Evolutionary conservation across 257 asterid genomes (phyloP).

Genomic region (Scutellaria barbata): DNA sequence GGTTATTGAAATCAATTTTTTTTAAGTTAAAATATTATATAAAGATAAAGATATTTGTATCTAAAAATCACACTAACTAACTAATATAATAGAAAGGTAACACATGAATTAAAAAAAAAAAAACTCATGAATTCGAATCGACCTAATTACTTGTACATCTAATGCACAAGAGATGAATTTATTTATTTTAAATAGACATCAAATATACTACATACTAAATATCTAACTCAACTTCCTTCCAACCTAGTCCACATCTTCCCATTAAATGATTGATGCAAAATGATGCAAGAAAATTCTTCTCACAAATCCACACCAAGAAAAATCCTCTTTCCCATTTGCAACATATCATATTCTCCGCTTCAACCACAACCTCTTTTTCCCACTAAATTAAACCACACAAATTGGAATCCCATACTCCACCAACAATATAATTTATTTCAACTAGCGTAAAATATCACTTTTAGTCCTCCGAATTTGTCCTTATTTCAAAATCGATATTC

Average conservation of each 20-base stretch:
- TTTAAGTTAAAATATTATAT: too few relatives aligned
- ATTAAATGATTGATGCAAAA: slow-evolving; percentile 38
- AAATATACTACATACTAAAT: slow-evolving; percentile 16
- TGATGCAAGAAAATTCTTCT: slow-evolving; percentile 31
- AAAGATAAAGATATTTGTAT: too few relatives aligned
- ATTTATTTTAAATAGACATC: too few relatives aligned
- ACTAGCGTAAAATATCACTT: background rate
- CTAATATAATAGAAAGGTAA: too few relatives aligned
- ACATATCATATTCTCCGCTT: slow-evolving; percentile 27
- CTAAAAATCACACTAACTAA: too few relatives aligned
- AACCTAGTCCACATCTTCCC: slow-evolving; percentile 37
- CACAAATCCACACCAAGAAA: slow-evolving; percentile 42
- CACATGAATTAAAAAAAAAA: too few relatives aligned
- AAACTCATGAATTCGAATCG: too few relatives aligned
- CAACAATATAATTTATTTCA: background rate
- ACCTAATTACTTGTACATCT: too few relatives aligned
- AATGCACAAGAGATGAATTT: too few relatives aligned
- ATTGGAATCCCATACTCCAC: slow-evolving; percentile 34
- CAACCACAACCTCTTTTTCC: background rate
- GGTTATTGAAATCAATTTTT: too few relatives aligned
- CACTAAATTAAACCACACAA: slow-evolving; percentile 47
- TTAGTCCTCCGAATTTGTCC: background rate
- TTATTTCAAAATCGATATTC: too few relatives aligned
- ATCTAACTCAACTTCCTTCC: slow-evolving; percentile 33
- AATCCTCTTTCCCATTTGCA: slow-evolving; percentile 13